These are phyloP conservation scores for Mollisia scopiformis DNA, from an alignment of 2,329 filamentous ascomycete genomes.

Conservation along the genomic window DNA sequence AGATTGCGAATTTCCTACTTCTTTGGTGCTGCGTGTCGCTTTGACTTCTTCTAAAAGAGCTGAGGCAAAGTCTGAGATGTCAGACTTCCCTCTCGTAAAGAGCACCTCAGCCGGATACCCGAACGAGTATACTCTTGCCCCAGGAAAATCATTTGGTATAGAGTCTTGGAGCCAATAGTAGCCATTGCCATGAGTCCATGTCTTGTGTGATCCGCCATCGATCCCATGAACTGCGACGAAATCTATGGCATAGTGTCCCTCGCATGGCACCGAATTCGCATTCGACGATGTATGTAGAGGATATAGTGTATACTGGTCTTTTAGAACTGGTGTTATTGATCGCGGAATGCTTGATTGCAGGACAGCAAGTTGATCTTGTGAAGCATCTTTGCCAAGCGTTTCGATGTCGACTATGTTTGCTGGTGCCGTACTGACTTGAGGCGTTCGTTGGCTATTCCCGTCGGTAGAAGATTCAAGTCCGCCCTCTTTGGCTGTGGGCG, in stretches of 20 bases:
- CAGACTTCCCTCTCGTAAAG: conserved; percentile 9
- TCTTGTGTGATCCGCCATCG: conserved; percentile 22
- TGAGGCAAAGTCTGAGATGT: conserved; percentile 19
- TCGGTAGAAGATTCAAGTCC: not conserved
- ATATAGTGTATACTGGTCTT: not conserved
- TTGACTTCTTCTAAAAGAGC: conserved; percentile 18
- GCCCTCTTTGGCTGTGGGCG: not conserved
- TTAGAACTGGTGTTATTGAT: not conserved
- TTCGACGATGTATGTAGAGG: not conserved
- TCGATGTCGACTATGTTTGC: not conserved
- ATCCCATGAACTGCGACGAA: conserved; percentile 28
- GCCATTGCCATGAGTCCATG: conserved; percentile 26
- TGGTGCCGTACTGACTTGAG: not conserved
- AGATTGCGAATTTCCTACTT: not conserved
- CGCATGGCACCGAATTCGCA: not conserved
- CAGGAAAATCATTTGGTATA: conserved; percentile 21
- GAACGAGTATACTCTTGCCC: conserved; percentile 27
- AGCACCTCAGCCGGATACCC: conserved; percentile 27
- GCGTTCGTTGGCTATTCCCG: not conserved
- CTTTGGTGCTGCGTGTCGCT: not conserved
- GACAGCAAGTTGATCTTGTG: not conserved
- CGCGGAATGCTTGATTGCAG: not conserved
- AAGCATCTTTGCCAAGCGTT: not conserved
- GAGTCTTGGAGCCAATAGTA: conserved; percentile 27
- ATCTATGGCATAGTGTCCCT: conserved; percentile 14